Conservation (phyloP, 352 stramenopile genomes). For the Phytophthora crassamura region DNA sequence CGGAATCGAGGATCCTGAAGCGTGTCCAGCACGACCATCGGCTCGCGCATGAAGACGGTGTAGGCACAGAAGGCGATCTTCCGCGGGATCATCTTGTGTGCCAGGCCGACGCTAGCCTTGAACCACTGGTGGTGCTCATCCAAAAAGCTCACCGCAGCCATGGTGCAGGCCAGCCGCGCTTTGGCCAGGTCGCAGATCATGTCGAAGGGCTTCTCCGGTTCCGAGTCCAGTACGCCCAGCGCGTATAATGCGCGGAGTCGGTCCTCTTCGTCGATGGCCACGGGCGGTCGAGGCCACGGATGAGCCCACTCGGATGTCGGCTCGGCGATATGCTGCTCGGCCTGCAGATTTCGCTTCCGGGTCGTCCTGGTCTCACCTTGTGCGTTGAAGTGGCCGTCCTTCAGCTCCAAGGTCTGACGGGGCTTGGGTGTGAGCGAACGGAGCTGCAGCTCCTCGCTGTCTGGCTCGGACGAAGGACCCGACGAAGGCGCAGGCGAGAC, state of each 20-base stretch:
- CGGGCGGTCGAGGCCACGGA: slow-evolving; percentile 75
- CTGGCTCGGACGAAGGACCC: slow-evolving; percentile 38
- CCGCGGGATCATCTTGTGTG: slow-evolving; percentile 79
- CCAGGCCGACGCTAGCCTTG: slow-evolving; percentile 70
- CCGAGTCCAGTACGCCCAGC: slow-evolving; percentile 68
- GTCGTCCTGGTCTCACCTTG: slow-evolving; percentile 38
- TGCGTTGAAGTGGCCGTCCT: slow-evolving; percentile 39
- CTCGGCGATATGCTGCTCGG: slow-evolving; percentile 30
- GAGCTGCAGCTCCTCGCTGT: slow-evolving; percentile 44
- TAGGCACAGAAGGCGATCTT: slow-evolving; percentile 87
- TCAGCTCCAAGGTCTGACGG: slow-evolving; percentile 23
- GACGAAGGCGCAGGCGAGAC: slow-evolving; percentile 66
- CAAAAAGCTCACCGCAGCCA: slow-evolving; percentile 85
- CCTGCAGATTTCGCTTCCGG: slow-evolving; percentile 12
- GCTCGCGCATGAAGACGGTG: slow-evolving; percentile 59
- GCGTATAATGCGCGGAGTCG: slow-evolving; percentile 58
- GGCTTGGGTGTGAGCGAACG: slow-evolving; percentile 29
- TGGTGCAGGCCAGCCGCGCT: slow-evolving; percentile 64
- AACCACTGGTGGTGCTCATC: slow-evolving; percentile 84
- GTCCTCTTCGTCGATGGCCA: slow-evolving; percentile 57
- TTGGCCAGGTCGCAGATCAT: slow-evolving; percentile 85
- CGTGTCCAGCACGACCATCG: slow-evolving; percentile 89
- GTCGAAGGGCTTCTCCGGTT: slow-evolving; percentile 68
- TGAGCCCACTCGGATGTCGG: slow-evolving; percentile 51
- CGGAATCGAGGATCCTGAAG: slow-evolving; percentile 89